phyloP scores from a whole-genome alignment of 352 stramenopile genomes.

The Pythium periplocum region DNA sequence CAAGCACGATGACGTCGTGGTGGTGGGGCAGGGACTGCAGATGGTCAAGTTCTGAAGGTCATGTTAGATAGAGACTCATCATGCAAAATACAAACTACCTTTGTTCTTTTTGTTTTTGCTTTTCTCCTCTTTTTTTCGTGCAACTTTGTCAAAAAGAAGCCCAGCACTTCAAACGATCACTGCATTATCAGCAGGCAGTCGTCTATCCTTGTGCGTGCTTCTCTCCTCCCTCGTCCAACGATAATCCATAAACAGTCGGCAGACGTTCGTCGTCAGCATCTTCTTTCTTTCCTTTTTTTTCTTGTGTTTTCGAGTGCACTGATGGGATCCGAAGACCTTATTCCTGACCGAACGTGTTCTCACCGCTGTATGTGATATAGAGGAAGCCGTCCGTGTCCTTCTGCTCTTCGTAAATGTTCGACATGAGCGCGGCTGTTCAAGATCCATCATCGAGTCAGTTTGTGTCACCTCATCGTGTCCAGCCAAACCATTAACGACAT shows the following conservation, averaged over 20 bases:
- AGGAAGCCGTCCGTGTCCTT: constrained; percentile 99
- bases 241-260: constrained; percentile 20
- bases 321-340: constrained; percentile 1
- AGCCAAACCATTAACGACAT: constrained; percentile 8
- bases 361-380: constrained; percentile 99
- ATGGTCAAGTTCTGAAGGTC: constrained; percentile 32
- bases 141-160: background rate
- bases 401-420: constrained; percentile 99
- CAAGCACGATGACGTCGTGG: constrained; percentile 28
- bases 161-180: no score
- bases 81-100: background rate
- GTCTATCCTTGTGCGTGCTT: constrained; percentile 1
- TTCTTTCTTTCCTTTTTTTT: no score
- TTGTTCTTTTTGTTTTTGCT: background rate
- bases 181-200: background rate
- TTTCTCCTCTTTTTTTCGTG: background rate
- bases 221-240: constrained; percentile 4
- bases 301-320: no score
- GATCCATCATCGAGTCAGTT: no score
- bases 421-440: constrained; percentile 93
- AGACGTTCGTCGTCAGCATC: background rate
- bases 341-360: constrained; percentile 97
- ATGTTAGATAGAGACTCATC: no score
- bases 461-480: no score
- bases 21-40: constrained; percentile 79